phyloP scores from a whole-genome alignment of 2,329 filamentous ascomycete species.

The Colletotrichum graminicola region DNA sequence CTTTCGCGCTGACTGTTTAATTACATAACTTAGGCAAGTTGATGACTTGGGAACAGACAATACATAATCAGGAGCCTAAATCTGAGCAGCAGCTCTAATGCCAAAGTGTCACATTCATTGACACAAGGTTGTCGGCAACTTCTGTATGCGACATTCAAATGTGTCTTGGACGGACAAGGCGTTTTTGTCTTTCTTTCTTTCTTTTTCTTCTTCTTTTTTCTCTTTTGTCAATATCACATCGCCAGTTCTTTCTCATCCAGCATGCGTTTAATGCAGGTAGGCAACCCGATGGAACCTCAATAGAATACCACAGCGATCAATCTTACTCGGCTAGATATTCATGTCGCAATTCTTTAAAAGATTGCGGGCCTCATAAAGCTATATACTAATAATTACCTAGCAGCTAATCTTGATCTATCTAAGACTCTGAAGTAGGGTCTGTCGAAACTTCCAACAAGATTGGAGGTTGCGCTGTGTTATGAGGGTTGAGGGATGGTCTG shows the following conservation, averaged over 20 bases:
- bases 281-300: no score
- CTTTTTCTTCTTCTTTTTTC: no score
- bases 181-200: no score
- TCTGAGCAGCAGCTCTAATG: no score
- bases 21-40: background rate
- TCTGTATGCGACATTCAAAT: background rate
- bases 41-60: background rate
- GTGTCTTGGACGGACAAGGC: background rate
- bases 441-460: background rate
- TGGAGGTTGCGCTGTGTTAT: background rate
- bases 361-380: background rate
- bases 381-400: background rate
- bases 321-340: no score
- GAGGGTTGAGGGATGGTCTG: conserved; percentile 39
- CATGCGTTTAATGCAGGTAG: background rate
- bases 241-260: background rate
- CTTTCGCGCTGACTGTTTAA: background rate
- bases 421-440: background rate
- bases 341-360: no score
- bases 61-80: background rate
- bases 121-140: background rate
- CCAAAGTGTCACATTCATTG: background rate
- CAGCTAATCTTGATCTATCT: background rate
- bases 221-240: no score
- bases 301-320: no score